These are phyloP conservation scores for Blastobotrys buckinghamii DNA, from an alignment of 1,139 yeast genomes.

Conservation along the genomic window DNA sequence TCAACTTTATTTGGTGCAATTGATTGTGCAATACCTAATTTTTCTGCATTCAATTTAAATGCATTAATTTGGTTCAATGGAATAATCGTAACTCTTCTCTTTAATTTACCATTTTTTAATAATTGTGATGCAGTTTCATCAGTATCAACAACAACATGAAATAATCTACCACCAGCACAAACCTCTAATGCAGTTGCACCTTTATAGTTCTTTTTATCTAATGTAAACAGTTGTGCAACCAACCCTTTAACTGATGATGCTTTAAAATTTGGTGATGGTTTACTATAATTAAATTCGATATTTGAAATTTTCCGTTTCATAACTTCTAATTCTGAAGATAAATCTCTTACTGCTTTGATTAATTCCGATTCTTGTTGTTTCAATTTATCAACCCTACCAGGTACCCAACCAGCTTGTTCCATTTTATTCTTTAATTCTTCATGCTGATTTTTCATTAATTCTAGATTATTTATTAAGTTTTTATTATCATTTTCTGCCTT, in stretches of 20 bases:
- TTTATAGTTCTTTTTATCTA: slow-evolving; percentile 51
- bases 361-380: slow-evolving; percentile 35
- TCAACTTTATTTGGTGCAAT: slow-evolving; percentile 82
- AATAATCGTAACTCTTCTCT: slow-evolving; percentile 82
- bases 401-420: slow-evolving; percentile 54
- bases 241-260: slow-evolving; percentile 70
- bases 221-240: slow-evolving; percentile 75
- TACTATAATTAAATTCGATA: slow-evolving; percentile 67
- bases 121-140: slow-evolving; percentile 79
- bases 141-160: slow-evolving; percentile 85
- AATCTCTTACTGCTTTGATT: slow-evolving; percentile 36
- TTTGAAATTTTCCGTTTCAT: slow-evolving; percentile 63
- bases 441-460: slow-evolving; percentile 39
- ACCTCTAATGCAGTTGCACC: slow-evolving; percentile 84
- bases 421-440: slow-evolving; percentile 42
- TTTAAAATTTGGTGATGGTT: slow-evolving; percentile 55
- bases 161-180: slow-evolving; percentile 89
- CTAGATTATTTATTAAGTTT: slow-evolving; percentile 40
- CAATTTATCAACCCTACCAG: slow-evolving; percentile 42
- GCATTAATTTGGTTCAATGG: slow-evolving; percentile 84
- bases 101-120: slow-evolving; percentile 69
- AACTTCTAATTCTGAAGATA: slow-evolving; percentile 49
- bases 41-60: slow-evolving; percentile 32
- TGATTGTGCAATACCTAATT: slow-evolving; percentile 49
- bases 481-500: slow-evolving; percentile 53